Percentiles rank a stretch among this genome's conserved stretches.
These are phyloP conservation scores for Neonectria sp. DNA, from an alignment of 2,329 filamentous ascomycete species.

Conservation along the genomic window DNA sequence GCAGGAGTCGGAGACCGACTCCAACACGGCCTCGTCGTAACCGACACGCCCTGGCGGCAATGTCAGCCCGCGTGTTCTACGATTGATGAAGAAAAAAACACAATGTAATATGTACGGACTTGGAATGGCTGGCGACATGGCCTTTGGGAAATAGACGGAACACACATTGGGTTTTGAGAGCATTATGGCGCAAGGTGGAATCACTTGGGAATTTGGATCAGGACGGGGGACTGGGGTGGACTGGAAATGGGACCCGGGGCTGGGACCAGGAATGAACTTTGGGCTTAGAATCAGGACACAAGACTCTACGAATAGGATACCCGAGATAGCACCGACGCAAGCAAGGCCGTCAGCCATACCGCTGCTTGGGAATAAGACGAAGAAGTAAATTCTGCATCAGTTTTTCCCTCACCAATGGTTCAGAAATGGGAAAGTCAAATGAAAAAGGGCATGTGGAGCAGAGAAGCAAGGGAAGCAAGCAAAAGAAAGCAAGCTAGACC, in stretches of 20 bases:
- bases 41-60: constrained; percentile 5
- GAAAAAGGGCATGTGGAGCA: not conserved
- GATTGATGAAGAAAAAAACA: constrained; percentile 38
- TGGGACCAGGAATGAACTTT: constrained; percentile 28
- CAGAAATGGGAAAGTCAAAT: not conserved
- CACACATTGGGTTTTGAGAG: constrained; percentile 23
- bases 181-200: constrained; percentile 31
- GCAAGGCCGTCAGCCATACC: constrained; percentile 29
- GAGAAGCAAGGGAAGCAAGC: not conserved
- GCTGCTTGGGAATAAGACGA: constrained; percentile 16
- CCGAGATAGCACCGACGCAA: constrained; percentile 33
- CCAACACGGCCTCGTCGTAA: not conserved
- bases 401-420: not conserved
- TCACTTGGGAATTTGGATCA: constrained; percentile 19
- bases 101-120: constrained; percentile 38
- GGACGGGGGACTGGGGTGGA: constrained; percentile 15
- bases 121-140: constrained; percentile 22
- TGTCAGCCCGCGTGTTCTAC: constrained; percentile 23
- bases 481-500: not conserved
- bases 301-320: constrained; percentile 41
- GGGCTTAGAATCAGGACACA: constrained; percentile 38
- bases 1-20: constrained; percentile 44
- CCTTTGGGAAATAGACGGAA: constrained; percentile 16
- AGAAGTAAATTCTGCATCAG: constrained; percentile 3
- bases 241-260: constrained; percentile 10